Conservation (phyloP, 1,284 basidiomycete genomes). For the Cutaneotrichosporon mucoides region DNA sequence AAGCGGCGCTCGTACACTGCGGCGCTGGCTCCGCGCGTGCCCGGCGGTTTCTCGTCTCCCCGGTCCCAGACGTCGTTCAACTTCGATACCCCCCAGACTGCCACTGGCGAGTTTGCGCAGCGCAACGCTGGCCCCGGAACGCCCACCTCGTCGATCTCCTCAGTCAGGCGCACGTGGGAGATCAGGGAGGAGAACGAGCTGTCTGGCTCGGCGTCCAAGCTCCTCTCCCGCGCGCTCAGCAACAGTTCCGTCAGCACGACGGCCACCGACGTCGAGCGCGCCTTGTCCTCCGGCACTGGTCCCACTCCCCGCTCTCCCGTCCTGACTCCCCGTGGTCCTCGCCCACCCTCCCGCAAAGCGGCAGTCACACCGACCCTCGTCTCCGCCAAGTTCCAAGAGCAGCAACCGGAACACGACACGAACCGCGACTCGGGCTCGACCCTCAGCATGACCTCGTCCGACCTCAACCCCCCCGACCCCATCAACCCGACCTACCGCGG, state of each 20-base stretch:
- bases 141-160: not conserved
- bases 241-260: conserved; percentile 21
- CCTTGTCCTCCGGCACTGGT: conserved; percentile 14
- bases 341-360: not conserved
- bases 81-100: not conserved
- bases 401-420: not conserved
- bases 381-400: not conserved
- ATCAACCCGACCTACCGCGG: not conserved
- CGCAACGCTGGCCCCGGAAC: not conserved
- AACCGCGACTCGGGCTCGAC: not conserved
- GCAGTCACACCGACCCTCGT: not conserved
- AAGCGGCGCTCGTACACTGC: conserved; percentile 8
- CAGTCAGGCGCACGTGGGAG: not conserved
- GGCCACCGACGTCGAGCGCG: conserved; percentile 29
- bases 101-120: not conserved
- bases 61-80: not conserved
- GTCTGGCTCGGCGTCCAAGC: conserved; percentile 1
- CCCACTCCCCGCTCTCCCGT: conserved; percentile 5
- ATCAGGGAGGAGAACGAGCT: not conserved
- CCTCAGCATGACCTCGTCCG: not conserved
- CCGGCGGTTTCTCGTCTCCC: not conserved
- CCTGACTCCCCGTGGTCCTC: conserved; percentile 3
- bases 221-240: conserved; percentile 9
- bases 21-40: conserved; percentile 1
- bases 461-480: not conserved